These are phyloP conservation scores for Lyophyllum atratum DNA, from an alignment of 768 basidiomycete genomes.

Conservation along the genomic window DNA sequence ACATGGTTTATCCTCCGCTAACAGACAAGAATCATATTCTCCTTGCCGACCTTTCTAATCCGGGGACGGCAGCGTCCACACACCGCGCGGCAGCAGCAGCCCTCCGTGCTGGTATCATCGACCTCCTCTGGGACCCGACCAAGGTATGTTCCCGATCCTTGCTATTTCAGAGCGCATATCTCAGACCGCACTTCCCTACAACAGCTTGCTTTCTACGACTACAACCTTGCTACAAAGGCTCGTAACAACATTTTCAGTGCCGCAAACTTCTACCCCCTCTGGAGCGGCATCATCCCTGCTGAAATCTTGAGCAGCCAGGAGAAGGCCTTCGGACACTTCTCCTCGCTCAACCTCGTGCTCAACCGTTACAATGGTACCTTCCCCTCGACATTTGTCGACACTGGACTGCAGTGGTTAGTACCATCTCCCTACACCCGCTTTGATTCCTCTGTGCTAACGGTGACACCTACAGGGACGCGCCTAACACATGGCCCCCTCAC, in stretches of 20 bases:
- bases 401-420: constrained; percentile 78
- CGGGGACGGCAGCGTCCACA: constrained; percentile 39
- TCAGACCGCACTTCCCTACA: neutral
- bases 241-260: constrained; percentile 69
- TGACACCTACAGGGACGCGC: constrained; percentile 60
- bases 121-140: constrained; percentile 80
- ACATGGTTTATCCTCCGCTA: neutral
- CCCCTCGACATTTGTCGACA: constrained; percentile 76
- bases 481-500: constrained; percentile 90
- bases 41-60: constrained; percentile 60
- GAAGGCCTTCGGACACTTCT: constrained; percentile 72
- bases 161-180: neutral
- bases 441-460: neutral
- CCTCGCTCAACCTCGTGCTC: constrained; percentile 74
- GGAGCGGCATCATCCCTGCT: constrained; percentile 82
- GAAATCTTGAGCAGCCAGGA: constrained; percentile 58
- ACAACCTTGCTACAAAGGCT: constrained; percentile 69
- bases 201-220: constrained; percentile 88
- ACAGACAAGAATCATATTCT: constrained; percentile 65
- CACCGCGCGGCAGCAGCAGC: constrained; percentile 60
- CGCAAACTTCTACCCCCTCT: constrained; percentile 83
- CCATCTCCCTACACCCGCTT: neutral
- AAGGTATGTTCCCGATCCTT: constrained; percentile 39
- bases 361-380: constrained; percentile 88
- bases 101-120: constrained; percentile 72